Evolutionary conservation across 805 yeast genomes (phyloP).

Genomic region (Zygosaccharomyces bisporus): DNA sequence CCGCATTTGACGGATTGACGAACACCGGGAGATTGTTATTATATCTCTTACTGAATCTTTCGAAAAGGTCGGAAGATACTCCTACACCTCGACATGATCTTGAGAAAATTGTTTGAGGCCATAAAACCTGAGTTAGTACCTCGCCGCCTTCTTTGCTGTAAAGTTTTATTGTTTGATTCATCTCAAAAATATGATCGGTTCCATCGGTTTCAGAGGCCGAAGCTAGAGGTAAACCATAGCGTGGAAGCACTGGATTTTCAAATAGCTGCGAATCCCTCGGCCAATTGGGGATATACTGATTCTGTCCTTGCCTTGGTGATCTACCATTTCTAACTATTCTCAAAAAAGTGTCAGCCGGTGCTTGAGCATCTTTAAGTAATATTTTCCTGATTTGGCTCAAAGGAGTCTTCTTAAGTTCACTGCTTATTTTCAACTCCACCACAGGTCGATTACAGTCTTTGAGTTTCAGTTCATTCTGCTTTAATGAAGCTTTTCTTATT

Average conservation of each 20-base stretch:
- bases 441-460: background rate
- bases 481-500: conserved; percentile 10
- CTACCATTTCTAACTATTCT: conserved; percentile 1
- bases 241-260: conserved; percentile 9
- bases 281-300: conserved; percentile 1
- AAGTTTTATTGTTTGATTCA: conserved; percentile 11
- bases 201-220: background rate
- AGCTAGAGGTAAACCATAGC: conserved; percentile 4
- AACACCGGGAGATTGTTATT: conserved; percentile 6
- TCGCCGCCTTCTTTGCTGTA: conserved; percentile 5
- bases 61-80: conserved; percentile 13
- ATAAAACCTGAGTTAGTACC: conserved; percentile 11
- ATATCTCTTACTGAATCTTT: conserved; percentile 6
- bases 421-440: conserved; percentile 1
- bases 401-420: conserved; percentile 2
- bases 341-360: conserved; percentile 4
- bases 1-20: conserved; percentile 19
- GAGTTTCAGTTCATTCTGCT: conserved; percentile 3
- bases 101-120: conserved; percentile 24
- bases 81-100: conserved; percentile 28
- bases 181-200: background rate
- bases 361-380: conserved; percentile 10
- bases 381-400: conserved; percentile 7
- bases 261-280: conserved; percentile 3
- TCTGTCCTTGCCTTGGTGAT: background rate